Evolutionary conservation across 2,329 filamentous ascomycete species (phyloP), one percentile per base, ranked within the genome.

Genomic region (Colletotrichum sp.): DNA sequence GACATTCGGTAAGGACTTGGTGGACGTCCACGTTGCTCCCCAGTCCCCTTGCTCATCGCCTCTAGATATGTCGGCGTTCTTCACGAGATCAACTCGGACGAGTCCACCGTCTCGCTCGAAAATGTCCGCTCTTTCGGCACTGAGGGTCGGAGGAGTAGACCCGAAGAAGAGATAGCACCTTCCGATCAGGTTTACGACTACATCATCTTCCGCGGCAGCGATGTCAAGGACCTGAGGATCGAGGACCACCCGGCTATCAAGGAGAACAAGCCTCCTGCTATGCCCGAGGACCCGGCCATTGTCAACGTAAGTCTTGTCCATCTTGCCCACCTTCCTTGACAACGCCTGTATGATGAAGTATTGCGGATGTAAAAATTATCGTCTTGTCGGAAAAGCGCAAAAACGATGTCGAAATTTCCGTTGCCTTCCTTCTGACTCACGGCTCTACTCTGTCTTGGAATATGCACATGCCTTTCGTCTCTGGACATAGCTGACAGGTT

Each of bases 351-450:
- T 98, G 96, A 98, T 95, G 95, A 98, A 97, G 88, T 88, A 98
- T 95, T 94, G 91, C 96, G 96, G 96, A 98, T 98, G 95, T 97
- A 95, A 98, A 98, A 87, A 87, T 90, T 92, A 78, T 78, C 77
- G 84, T 90, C 89, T 91, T 92, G 90, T 92, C 93, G 94, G 94
- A 94, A 94, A 94, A 94, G 95, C 95, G 96, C 96, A 98, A 93
- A 89, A 95, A 94, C 91, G 91, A 89, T 98, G 96, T 98, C 93
- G 96, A 98, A 92, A 93, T 94, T 93, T 98, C 96, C 96, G 96
- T 98, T 98, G 96, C 96, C 96, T 98, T 98, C 96, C 96, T 98
- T 98, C 96, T 98, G 96, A 98, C 93, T 83, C 78, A 81, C 72
- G 72, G 79, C 63, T 73, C 71, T 30, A 77, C 28, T 13, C 77